Percentiles rank a stretch among this genome's conserved stretches.
phyloP scores from a whole-genome alignment of 2,329 filamentous ascomycete species.

The Microdochium bolleyi region DNA sequence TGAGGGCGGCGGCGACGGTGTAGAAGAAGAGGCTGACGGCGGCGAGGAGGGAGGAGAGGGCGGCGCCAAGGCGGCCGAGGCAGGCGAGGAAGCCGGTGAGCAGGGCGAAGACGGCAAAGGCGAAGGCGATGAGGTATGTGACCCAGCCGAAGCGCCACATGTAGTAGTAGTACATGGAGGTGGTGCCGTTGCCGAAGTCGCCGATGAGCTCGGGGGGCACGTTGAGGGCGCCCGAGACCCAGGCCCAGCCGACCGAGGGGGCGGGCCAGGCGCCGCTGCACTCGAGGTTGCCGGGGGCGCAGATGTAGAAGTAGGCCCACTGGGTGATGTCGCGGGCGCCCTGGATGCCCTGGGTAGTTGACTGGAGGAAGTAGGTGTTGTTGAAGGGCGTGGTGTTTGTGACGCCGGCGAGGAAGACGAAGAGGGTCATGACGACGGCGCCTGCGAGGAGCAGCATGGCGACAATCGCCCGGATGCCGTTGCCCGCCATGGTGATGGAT shows the following conservation, averaged over 20 bases:
- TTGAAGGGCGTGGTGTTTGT: constrained; percentile 49
- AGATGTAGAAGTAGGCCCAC: constrained; percentile 90
- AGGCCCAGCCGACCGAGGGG: constrained; percentile 65
- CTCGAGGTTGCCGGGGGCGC: constrained; percentile 54
- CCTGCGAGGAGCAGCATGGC: constrained; percentile 41
- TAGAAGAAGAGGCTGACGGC: constrained; percentile 61
- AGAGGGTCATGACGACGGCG: constrained; percentile 47
- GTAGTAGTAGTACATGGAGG: constrained; percentile 61
- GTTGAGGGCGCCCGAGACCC: constrained; percentile 37
- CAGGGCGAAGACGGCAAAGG: constrained; percentile 66
- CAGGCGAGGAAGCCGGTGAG: constrained; percentile 62
- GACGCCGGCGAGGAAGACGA: constrained; percentile 50
- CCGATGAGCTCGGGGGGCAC: constrained; percentile 41
- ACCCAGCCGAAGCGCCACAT: constrained; percentile 90
- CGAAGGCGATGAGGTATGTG: constrained; percentile 76
- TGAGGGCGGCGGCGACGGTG: constrained; percentile 57
- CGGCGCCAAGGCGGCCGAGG: constrained; percentile 62
- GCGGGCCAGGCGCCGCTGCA: constrained; percentile 58
- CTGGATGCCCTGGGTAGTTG: constrained; percentile 64
- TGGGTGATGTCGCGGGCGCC: constrained; percentile 61
- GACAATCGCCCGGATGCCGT: constrained; percentile 29
- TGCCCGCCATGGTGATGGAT: constrained; percentile 17
- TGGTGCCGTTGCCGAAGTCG: constrained; percentile 45
- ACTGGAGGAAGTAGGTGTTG: constrained; percentile 78
- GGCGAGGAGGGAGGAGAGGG: constrained; percentile 52